Conservation (phyloP, 441 rosid genomes). For the Geranium incanum region DNA sequence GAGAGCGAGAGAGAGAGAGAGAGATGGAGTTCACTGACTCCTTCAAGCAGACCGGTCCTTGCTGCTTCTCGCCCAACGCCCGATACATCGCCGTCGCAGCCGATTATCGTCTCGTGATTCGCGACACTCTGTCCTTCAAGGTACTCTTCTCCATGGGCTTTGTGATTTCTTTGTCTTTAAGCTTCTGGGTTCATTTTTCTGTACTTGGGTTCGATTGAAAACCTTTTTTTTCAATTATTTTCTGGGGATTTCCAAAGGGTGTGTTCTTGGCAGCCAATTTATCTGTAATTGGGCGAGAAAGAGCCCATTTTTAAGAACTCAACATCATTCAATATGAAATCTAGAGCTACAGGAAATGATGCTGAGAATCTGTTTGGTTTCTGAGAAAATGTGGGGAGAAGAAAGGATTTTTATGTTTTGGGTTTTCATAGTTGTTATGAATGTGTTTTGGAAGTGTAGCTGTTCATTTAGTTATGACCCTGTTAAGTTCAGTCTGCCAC, state of each 20-base stretch:
- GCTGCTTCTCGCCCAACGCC: slow-evolving; percentile 83
- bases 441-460: neutral
- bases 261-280: neutral
- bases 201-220: neutral
- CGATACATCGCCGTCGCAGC: slow-evolving; percentile 84
- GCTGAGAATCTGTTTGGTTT: neutral
- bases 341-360: neutral
- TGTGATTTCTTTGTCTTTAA: neutral
- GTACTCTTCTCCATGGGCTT: slow-evolving; percentile 22
- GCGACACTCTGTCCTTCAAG: slow-evolving; percentile 79
- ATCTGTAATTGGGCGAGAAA: neutral
- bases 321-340: neutral
- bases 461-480: neutral
- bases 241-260: neutral
- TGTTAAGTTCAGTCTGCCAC: neutral
- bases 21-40: slow-evolving; percentile 89
- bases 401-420: neutral
- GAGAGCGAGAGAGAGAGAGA: neutral
- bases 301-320: neutral
- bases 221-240: neutral
- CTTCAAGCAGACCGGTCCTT: slow-evolving; percentile 78
- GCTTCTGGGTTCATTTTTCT: neutral
- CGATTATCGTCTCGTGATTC: slow-evolving; percentile 86
- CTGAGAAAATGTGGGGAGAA: no score
- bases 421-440: neutral